These are phyloP conservation scores for Brassica incana DNA, from an alignment of 345 rosid genomes.

Conservation along the genomic window DNA sequence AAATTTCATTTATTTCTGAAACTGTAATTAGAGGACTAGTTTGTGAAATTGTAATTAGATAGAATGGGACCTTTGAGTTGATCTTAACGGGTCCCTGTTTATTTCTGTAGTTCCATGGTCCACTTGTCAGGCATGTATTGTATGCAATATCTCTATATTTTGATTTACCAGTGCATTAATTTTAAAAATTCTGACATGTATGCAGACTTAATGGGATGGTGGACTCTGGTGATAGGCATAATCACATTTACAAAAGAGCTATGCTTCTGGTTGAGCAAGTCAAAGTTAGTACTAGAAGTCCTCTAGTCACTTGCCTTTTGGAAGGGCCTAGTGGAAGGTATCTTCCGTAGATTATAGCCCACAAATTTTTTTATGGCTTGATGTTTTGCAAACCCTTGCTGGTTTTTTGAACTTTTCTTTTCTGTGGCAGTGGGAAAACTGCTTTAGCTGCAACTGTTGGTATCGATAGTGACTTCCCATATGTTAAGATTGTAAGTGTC, in stretches of 20 bases:
- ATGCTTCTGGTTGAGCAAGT: constrained; percentile 94
- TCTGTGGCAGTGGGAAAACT: constrained; percentile 82
- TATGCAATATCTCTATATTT: background rate
- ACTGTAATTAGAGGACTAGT: background rate
- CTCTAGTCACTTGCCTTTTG: constrained; percentile 88
- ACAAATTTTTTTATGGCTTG: background rate
- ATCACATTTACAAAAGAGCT: constrained; percentile 85
- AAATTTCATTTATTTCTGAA: background rate
- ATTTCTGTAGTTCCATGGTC: background rate
- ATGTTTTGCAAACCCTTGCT: constrained; percentile 14
- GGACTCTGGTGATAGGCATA: constrained; percentile 76
- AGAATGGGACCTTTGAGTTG: constrained; percentile 5
- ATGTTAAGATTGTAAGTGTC: constrained; percentile 86
- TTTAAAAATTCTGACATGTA: constrained; percentile 13
- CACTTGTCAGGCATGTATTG: background rate
- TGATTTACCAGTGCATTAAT: constrained; percentile 7
- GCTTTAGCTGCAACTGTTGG: constrained; percentile 97
- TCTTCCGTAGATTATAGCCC: background rate
- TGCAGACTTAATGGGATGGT: constrained; percentile 88
- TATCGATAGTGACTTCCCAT: constrained; percentile 92
- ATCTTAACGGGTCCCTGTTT: background rate
- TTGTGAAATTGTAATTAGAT: background rate
- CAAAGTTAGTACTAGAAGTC: constrained; percentile 96
- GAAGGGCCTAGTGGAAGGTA: constrained; percentile 98
- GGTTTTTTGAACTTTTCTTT: constrained; percentile 1